Evolutionary conservation across 164 flowering plant genomes (phyloP).

Genomic region (Nelumbo lutea): DNA sequence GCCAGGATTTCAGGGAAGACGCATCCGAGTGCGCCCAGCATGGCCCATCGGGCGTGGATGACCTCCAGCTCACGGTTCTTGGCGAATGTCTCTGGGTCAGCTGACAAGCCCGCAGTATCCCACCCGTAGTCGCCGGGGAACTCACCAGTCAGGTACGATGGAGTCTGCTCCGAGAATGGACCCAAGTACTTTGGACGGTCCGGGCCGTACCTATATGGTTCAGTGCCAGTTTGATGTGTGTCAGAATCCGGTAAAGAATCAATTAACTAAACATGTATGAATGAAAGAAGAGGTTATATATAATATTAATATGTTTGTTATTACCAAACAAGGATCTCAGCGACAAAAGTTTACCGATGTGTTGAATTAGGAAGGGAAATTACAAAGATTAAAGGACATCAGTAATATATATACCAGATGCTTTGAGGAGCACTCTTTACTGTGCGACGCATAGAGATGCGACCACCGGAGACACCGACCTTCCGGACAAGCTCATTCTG

Average conservation of each 20-base stretch:
- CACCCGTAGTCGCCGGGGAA: constrained; percentile 29
- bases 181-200: constrained; percentile 28
- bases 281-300: too few relatives aligned
- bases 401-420: constrained; percentile 30
- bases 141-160: constrained; percentile 28
- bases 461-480: constrained; percentile 31
- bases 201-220: constrained; percentile 20
- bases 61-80: neutral
- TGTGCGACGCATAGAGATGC: constrained; percentile 39
- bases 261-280: too few relatives aligned
- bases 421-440: constrained; percentile 35
- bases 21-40: constrained; percentile 23
- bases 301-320: neutral
- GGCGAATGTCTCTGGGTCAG: constrained; percentile 29
- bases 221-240: neutral
- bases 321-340: neutral
- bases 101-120: constrained; percentile 6
- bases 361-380: too few relatives aligned
- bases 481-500: constrained; percentile 41
- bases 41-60: constrained; percentile 21
- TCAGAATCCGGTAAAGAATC: neutral
- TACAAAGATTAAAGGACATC: too few relatives aligned
- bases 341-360: too few relatives aligned
- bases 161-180: constrained; percentile 28
- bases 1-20: constrained; percentile 23